These are phyloP conservation scores for Pseudevernia furfuracea DNA, from an alignment of 495 filamentous ascomycete species.

Conservation along the genomic window DNA sequence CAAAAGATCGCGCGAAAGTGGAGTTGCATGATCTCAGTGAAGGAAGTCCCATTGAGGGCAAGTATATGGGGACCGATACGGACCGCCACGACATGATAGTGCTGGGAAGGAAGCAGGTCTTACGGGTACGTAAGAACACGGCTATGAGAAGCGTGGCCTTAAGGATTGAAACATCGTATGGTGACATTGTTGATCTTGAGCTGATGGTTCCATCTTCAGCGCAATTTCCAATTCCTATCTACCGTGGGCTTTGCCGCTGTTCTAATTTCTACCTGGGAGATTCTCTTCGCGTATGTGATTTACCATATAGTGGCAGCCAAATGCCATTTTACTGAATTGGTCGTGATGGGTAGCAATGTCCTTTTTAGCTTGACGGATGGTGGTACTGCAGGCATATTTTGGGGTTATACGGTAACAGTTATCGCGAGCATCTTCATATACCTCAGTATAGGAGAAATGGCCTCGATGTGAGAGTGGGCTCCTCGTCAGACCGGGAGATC, in stretches of 20 bases:
- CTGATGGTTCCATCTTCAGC: constrained; percentile 28
- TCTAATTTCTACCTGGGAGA: constrained; percentile 26
- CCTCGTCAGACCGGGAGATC: not conserved
- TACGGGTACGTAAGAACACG: constrained; percentile 13
- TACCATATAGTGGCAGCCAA: not conserved
- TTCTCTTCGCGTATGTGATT: constrained; percentile 18
- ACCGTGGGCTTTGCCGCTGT: constrained; percentile 38
- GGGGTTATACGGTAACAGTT: constrained; percentile 45
- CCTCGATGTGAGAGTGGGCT: constrained; percentile 40
- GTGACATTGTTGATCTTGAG: not conserved
- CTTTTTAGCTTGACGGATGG: constrained; percentile 45
- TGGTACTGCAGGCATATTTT: constrained; percentile 51
- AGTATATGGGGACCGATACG: constrained; percentile 20
- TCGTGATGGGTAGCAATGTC: constrained; percentile 29
- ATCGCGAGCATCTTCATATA: constrained; percentile 44
- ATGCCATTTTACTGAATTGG: not conserved
- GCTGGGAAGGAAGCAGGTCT: constrained; percentile 24
- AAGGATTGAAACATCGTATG: not conserved
- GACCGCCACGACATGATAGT: constrained; percentile 25
- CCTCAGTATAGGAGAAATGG: constrained; percentile 49
- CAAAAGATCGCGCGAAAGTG: not conserved
- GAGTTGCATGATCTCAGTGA: constrained; percentile 11
- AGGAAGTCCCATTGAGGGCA: constrained; percentile 4
- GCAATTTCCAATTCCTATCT: constrained; percentile 44
- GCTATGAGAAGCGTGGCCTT: not conserved